Percentiles rank a stretch among this genome's conserved stretches.
Conservation (phyloP, 257 asterid genomes). For the Solanum gandarillasii region DNA sequence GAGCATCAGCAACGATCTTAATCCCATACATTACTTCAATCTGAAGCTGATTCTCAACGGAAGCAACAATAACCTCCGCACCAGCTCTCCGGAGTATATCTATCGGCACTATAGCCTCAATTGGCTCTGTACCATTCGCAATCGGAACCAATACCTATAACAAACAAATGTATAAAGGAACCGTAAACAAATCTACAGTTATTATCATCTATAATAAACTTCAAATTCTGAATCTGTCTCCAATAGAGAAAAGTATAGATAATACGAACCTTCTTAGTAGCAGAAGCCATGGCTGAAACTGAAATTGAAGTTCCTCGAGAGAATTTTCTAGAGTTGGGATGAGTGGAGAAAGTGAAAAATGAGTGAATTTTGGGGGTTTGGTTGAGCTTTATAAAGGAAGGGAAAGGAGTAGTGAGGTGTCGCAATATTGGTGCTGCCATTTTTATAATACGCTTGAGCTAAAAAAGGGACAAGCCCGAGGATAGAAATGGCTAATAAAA, state of each 20-base stretch:
- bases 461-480: background rate
- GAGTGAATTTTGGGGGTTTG: slow-evolving; percentile 5
- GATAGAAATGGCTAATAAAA: background rate
- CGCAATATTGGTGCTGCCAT: slow-evolving; percentile 7
- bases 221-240: background rate
- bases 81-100: slow-evolving; percentile 92
- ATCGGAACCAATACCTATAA: slow-evolving; percentile 90
- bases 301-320: slow-evolving; percentile 25
- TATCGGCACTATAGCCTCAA: slow-evolving; percentile 80
- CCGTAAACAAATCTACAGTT: background rate
- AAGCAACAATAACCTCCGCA: slow-evolving; percentile 90
- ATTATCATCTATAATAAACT: background rate
- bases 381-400: slow-evolving; percentile 3
- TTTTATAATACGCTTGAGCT: background rate
- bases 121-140: slow-evolving; percentile 92
- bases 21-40: slow-evolving; percentile 69
- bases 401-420: slow-evolving; percentile 37
- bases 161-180: background rate
- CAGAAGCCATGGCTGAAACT: slow-evolving; percentile 59
- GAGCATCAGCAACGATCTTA: slow-evolving; percentile 77
- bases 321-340: slow-evolving; percentile 18
- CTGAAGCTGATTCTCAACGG: slow-evolving; percentile 68
- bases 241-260: background rate
- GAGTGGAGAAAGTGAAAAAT: slow-evolving; percentile 11
- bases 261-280: slow-evolving; percentile 28